phyloP scores from a whole-genome alignment of 108 stramenopile genomes.

The Poteriospumella lacustris region DNA sequence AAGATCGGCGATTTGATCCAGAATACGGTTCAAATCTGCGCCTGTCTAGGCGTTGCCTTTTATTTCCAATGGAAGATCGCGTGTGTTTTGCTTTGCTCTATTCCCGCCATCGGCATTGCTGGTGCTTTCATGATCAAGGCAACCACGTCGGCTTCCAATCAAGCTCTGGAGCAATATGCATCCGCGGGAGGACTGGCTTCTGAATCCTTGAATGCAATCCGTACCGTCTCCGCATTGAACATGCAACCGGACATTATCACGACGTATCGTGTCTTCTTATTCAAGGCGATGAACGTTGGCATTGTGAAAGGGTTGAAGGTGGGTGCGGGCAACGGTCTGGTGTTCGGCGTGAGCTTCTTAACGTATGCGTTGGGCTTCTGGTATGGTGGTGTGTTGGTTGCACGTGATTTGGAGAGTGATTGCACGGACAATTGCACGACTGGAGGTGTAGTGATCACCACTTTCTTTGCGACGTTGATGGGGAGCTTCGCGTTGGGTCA shows the following conservation, averaged over 20 bases:
- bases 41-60: slow-evolving; percentile 10
- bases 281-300: neutral
- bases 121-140: slow-evolving; percentile 1
- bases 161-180: slow-evolving; percentile 1
- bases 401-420: neutral
- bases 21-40: neutral
- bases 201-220: slow-evolving; percentile 2
- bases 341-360: neutral
- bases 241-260: neutral
- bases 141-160: neutral
- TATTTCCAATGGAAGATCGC: slow-evolving; percentile 14
- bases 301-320: neutral
- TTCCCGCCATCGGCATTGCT: neutral
- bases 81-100: neutral
- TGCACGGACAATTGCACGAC: slow-evolving; percentile 19
- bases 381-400: slow-evolving; percentile 2
- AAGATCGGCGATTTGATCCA: slow-evolving; percentile 22
- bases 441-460: slow-evolving; percentile 15
- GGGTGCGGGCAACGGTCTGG: slow-evolving; percentile 1
- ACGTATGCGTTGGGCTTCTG: slow-evolving; percentile 26
- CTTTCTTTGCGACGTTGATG: neutral
- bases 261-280: neutral
- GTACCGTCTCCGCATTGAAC: slow-evolving; percentile 18
- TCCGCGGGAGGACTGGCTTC: slow-evolving; percentile 5
- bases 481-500: slow-evolving; percentile 18